Evolutionary conservation across 1,284 basidiomycete species (phyloP).

Genomic region (Cerioporus squamosus): DNA sequence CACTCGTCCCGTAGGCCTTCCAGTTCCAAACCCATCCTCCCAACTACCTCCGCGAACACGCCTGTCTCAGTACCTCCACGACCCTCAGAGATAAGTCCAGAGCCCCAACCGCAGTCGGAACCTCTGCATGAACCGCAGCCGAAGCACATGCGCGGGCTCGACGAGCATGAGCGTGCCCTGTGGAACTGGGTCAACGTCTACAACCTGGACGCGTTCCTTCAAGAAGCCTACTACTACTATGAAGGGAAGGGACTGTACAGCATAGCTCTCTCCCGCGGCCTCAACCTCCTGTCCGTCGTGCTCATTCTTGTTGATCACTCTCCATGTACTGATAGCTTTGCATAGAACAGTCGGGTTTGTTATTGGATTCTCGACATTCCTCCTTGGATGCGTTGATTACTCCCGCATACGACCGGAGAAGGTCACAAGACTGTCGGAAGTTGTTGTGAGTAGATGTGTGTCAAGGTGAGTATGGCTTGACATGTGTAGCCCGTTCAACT

Average conservation of each 20-base stretch:
- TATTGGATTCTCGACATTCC: constrained; percentile 94
- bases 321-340: constrained; percentile 29
- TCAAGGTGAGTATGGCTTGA: constrained; percentile 58
- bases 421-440: constrained; percentile 73
- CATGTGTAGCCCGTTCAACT: too few relatives aligned
- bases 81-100: constrained; percentile 63
- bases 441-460: constrained; percentile 82
- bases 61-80: constrained; percentile 60
- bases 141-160: constrained; percentile 70
- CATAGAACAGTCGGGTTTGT: constrained; percentile 95
- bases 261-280: constrained; percentile 84
- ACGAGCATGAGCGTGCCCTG: constrained; percentile 87
- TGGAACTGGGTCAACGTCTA: constrained; percentile 99
- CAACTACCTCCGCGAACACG: constrained; percentile 31
- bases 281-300: constrained; percentile 87
- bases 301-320: constrained; percentile 21
- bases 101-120: constrained; percentile 28
- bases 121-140: constrained; percentile 38
- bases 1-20: constrained; percentile 27
- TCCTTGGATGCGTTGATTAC: constrained; percentile 95
- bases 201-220: constrained; percentile 93
- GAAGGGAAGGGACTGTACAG: constrained; percentile 95
- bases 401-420: constrained; percentile 69
- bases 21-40: constrained; percentile 36
- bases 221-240: constrained; percentile 96